Base-by-base conservation (phyloP, 2,329 filamentous ascomycete species). In the Sarocladium kiliense region DNA sequence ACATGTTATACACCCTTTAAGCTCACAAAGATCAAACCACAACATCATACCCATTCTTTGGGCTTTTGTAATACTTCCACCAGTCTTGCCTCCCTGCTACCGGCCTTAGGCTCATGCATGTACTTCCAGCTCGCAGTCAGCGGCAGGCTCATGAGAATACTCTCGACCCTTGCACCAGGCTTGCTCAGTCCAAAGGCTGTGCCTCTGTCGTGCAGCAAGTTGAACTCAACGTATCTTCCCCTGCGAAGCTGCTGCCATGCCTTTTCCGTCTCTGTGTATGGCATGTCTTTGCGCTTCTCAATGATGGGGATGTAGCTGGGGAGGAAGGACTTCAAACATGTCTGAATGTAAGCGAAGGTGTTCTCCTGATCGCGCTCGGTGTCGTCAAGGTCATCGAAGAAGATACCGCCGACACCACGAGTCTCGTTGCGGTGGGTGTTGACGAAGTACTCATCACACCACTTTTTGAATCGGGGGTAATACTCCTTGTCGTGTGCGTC, bases 141-240 rank as follows among this genome's bases (percentile, higher is more conserved):
- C 5, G 94, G 94, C 68, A 99, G 75, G 72, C 91, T 97, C 91
- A 99, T 97, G 61, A 99, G 74, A 57, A 99, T 99, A 70, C 92
- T 97, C 78, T 99, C 94, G 2, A 99, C 86, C 58, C 94, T 82
- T 5, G 92, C 88, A 41, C 91, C 91, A 0, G 94, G 94, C 0
- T 93, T 96, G 66, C 94, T 94, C 60, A 99, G 76, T 1, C 94
- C 94, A 71, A 99, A 99, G 7, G 89, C 86, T 2, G 94, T 99
- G 2, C 94, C 94, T 25, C 94, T 84, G 74, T 99, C 94, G 73
- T 99, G 92, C 55, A 99, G 91, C 36, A 99, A 80, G 73, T 99
- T 99, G 73, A 99, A 99, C 74, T 99, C 94, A 59, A 99, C 94
- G 69, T 99, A 99, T 65, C 91, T 81, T n/a, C 94, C 94, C 61